Evolutionary conservation across 805 yeast species (phyloP), one percentile per base, ranked within the genome.

Genomic region (Saccharomyces cerevisiae): DNA sequence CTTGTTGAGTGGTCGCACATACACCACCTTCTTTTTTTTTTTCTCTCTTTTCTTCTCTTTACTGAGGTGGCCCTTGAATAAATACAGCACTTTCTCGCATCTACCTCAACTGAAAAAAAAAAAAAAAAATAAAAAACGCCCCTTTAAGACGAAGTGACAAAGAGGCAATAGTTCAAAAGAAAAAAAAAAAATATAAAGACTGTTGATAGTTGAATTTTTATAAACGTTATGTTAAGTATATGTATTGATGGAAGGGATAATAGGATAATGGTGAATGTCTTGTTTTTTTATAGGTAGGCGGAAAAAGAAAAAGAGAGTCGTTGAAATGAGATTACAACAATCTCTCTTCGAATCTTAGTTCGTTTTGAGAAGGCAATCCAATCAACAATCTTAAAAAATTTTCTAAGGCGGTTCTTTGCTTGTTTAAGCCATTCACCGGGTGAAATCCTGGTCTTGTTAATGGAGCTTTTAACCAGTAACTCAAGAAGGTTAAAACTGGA

Each of bases 391-490:
- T 84, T 73, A 91, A 76, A 68, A 91, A 82, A 78, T 90, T 92
- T 76, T 91, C 98, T 61, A 91, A 76, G 51, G 95, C 97, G 63
- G 84, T 80, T 69, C 96, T 85, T 78, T 92, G 98, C 75, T 91
- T 92, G 81, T 89, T 92, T 70, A 91, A 80, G 28, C 97, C 96
- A 67, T 91, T 91, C 65, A 91, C 88, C 31, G 96, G 85, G 69
- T 88, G 85, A 74, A 78, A 87, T 4, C 97, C 97, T 50, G 89
- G 88, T 74, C 92, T 87, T 50, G 96, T 84, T 63, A 91, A 81
- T 60, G 98, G 98, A 1, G 97, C 97, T 78, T 91, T 91, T 69
- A 92, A 83, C 97, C 97, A 91, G 76, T 91, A 91, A 67, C 91
- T 82, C 71, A 91, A 79, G 71, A 90, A 87, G 17, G 95, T 82